A percentile compares a stretch with the other conserved stretches of the same genome.
These are phyloP conservation scores for Metarhizium brunneum DNA, from an alignment of 2,329 filamentous ascomycete genomes.

Conservation along the genomic window DNA sequence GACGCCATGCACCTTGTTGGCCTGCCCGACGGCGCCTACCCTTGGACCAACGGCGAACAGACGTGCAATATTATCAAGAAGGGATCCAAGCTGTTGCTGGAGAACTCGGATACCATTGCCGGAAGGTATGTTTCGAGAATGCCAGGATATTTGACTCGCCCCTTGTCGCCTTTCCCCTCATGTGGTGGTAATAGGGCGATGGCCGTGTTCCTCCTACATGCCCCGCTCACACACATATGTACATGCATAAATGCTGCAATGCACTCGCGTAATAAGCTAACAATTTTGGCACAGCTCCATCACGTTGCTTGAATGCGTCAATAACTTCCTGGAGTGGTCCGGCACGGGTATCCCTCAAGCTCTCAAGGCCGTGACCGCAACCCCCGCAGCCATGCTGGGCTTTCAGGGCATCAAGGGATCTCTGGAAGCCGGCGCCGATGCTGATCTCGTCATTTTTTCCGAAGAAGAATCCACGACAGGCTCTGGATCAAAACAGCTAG, in stretches of 20 bases:
- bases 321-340: conserved; percentile 71
- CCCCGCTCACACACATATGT: neutral
- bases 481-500: conserved; percentile 39
- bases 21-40: conserved; percentile 72
- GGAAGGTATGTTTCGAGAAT: conserved; percentile 46
- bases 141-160: too few species aligned
- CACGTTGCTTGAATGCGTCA: conserved; percentile 71
- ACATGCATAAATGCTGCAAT: too few species aligned
- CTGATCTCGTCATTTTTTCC: conserved; percentile 60
- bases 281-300: conserved; percentile 41
- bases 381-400: conserved; percentile 69
- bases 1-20: conserved; percentile 87
- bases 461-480: conserved; percentile 29
- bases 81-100: conserved; percentile 62
- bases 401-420: conserved; percentile 58
- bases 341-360: conserved; percentile 59
- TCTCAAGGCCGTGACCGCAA: conserved; percentile 63
- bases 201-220: neutral
- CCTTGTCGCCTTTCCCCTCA: too few species aligned
- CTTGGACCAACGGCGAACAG: conserved; percentile 68
- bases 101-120: conserved; percentile 71
- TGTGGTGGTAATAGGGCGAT: neutral
- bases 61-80: conserved; percentile 56
- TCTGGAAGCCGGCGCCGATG: conserved; percentile 53
- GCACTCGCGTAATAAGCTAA: conserved; percentile 2